Evolutionary conservation across 192 early-diverging fungal genomes (phyloP), one percentile per base, ranked within the genome.

Genomic region (Paraglomus brasilianum): DNA sequence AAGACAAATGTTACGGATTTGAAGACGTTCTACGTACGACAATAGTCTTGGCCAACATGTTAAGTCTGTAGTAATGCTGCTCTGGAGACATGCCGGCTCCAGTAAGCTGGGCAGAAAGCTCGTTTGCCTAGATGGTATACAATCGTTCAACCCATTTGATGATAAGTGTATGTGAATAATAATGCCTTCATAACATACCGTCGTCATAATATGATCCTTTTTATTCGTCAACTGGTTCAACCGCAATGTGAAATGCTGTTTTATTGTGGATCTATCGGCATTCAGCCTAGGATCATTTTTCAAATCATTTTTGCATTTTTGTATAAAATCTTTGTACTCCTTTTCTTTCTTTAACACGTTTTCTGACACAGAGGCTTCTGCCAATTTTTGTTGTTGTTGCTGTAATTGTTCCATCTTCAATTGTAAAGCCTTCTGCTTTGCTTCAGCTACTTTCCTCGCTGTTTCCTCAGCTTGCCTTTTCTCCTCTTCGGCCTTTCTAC

Each of bases 261-360:
- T 76, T 43, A 85, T 78, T 11, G 75, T 45, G 8, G 79, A 69
- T 22, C 77, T 36, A 21, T 74, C 65, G 19, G 64, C 36, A 11
- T 22, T 56, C 53, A 56, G 71, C 14, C 57, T 50, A 5, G 81
- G 66, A 42, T 72, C 53, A n/a, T 80, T 71, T 38, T 71, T 58
- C 38, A 79, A 62, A 6, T 65, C 78, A 43, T 57, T 42, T 0
- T 64, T 69, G 5, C 75, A 73, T 1, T 55, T 65, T 19, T 70
- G 60, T 39, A 70, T 58, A 50, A 49, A 51, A 4, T 66, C 40
- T 13, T 53, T 39, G 19, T 50, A 21, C 15, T 7, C 42, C 17
- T 49, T 70, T 5, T 48, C 22, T 6, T 58, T 21, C 1, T 50
- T 61, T 10, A 60, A 36, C 17, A 64, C 38, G 40, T 71, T 59